Conservation (phyloP, 2,329 filamentous ascomycete genomes). For the Colletotrichum filicis region DNA sequence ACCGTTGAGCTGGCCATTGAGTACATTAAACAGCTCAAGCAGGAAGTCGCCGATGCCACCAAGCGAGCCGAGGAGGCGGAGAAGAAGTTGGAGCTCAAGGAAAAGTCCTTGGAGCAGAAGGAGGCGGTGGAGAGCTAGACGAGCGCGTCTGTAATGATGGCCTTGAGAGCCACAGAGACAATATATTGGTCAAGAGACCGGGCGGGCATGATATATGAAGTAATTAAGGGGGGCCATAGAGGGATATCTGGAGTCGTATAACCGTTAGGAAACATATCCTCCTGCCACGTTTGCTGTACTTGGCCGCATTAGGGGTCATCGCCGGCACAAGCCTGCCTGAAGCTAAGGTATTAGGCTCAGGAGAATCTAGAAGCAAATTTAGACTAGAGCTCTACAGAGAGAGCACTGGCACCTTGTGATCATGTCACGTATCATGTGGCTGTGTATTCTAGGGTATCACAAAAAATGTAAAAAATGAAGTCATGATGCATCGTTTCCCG, state of each 20-base stretch:
- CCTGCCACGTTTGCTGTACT: background rate
- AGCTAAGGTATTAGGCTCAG: background rate
- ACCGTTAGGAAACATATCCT: background rate
- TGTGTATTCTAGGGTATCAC: conserved; percentile 33
- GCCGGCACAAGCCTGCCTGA: background rate
- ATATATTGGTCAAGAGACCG: background rate
- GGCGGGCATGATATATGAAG: conserved; percentile 27
- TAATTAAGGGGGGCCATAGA: conserved; percentile 9
- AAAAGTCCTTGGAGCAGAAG: background rate
- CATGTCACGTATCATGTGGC: conserved; percentile 18
- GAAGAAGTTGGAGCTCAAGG: conserved; percentile 59
- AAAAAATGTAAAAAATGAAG: conserved; percentile 14
- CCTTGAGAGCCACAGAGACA: background rate
- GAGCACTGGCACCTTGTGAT: background rate
- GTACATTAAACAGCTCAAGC: conserved; percentile 88
- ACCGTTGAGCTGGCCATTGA: conserved; percentile 98
- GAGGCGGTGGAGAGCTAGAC: background rate
- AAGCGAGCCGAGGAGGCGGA: conserved; percentile 73
- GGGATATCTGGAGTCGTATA: conserved; percentile 17
- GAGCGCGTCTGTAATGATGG: background rate
- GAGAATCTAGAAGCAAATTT: conserved; percentile 1
- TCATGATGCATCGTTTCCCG: conserved; percentile 19
- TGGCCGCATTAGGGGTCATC: background rate
- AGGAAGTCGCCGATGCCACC: conserved; percentile 75
- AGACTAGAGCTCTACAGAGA: background rate